phyloP scores from a whole-genome alignment of 768 basidiomycete genomes.

The Leccinum disarticulatum region DNA sequence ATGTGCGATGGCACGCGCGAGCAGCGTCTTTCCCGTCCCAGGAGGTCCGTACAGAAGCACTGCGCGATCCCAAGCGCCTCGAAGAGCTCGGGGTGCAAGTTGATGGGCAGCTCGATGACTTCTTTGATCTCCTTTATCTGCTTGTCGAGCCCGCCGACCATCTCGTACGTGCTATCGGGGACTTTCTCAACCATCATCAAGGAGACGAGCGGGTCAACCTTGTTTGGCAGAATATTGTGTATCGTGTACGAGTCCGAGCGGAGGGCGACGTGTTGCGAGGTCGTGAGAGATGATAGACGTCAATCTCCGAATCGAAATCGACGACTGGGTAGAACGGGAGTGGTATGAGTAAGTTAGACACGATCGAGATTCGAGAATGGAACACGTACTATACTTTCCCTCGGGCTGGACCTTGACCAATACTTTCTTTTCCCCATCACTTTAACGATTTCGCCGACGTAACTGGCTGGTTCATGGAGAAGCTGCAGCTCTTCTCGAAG shows the following conservation, averaged over 20 bases:
- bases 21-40: not conserved
- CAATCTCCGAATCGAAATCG: conserved; percentile 87
- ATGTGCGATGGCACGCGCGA: conserved; percentile 80
- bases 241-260: conserved; percentile 96
- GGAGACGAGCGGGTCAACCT: conserved; percentile 96
- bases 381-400: conserved; percentile 91
- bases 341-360: not conserved
- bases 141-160: conserved; percentile 98
- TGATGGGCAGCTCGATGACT: conserved; percentile 96
- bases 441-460: conserved; percentile 97
- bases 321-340: conserved; percentile 58
- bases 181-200: conserved; percentile 99
- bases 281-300: conserved; percentile 74
- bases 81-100: conserved; percentile 96
- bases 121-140: conserved; percentile 99
- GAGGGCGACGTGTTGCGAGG: conserved; percentile 89
- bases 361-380: not conserved
- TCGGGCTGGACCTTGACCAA: conserved; percentile 98
- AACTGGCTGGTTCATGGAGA: conserved; percentile 84
- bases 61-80: conserved; percentile 69
- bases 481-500: conserved; percentile 91
- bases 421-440: conserved; percentile 99
- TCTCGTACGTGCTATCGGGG: conserved; percentile 98
- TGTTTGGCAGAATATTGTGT: conserved; percentile 95
- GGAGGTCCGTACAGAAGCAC: not conserved